Conservation (phyloP, 345 rosid genomes). For the Dipteronia dyeriana region DNA sequence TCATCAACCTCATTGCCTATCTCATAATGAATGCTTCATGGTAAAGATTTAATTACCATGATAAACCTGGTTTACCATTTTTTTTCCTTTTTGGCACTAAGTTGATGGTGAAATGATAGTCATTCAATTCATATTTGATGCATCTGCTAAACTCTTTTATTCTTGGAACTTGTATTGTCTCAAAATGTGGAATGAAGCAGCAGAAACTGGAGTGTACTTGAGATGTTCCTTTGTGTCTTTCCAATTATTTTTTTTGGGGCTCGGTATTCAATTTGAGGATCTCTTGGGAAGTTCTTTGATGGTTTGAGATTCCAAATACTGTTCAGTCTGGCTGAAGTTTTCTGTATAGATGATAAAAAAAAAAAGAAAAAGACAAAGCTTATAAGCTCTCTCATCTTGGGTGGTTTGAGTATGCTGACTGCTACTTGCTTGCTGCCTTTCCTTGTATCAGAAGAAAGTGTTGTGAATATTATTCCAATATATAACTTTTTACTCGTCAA, state of each 20-base stretch:
- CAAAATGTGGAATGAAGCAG: constrained; percentile 3
- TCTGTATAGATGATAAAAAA: neutral
- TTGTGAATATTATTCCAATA: neutral
- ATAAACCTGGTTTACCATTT: neutral
- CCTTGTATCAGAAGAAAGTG: neutral
- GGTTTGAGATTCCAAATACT: neutral
- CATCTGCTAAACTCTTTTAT: constrained; percentile 2
- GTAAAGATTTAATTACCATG: neutral
- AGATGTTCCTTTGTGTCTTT: neutral
- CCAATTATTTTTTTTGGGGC: neutral
- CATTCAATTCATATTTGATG: neutral
- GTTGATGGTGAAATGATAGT: neutral
- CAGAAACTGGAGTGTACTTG: neutral
- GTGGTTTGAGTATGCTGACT: neutral
- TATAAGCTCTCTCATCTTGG: neutral
- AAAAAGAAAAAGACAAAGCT: neutral
- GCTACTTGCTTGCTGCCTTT: constrained; percentile 8
- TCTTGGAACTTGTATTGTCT: neutral
- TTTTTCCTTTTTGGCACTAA: neutral
- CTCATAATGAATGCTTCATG: neutral
- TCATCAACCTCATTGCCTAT: neutral
- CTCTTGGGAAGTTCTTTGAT: neutral
- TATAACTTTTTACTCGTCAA: constrained; percentile 18
- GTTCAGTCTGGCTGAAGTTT: neutral
- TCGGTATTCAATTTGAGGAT: neutral